Base-by-base conservation (phyloP, 306 rosid species). In the Prunus dulcis region DNA sequence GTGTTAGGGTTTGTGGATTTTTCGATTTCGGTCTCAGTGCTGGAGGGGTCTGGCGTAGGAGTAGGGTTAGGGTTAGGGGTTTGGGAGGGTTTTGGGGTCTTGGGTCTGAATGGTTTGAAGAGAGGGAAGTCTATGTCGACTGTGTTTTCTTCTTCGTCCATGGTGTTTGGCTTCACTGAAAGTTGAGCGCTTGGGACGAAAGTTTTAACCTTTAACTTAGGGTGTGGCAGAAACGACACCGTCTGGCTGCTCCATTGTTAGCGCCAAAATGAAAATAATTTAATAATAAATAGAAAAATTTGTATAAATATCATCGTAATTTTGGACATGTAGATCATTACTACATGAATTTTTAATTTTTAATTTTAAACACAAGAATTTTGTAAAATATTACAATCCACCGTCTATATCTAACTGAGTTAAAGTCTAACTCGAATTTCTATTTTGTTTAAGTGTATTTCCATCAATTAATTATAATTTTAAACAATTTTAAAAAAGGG, bases 111-210 rank as follows among this genome's bases (percentile, higher is more conserved):
- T 13, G 65, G 76, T 38, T 73, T 73, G 67, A 92, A 89, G 57
- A 90, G 90, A 19, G 88, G 91, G 73, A 88, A 92, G 76, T 71
- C 84, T 55, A 22, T n/a, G 15, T 81, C 86, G 1, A 82, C 63
- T 0, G 25, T 28, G 69, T 49, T 64, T 50, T 78, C 87, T 75
- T 75, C 80, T 73, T 27, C 82, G 61, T 81, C 87, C 89, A 86
- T 86, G 62, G n/a, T 2, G 28, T 13, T 76, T 51, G 13, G 62
- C 34, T 38, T 12, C 58, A 12, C 18, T 3, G 66, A 25, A 32
- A 68, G 25, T 50, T 41, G 22, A 22, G 23, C 28, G 19, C 14
- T 18, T 50, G 32, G 13, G 5, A 9, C 10, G 4, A 28, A 53
- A 34, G 51, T 0, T 56, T 38, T 22, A 13, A 58, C 15, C 56